Evolutionary conservation across 345 rosid species (phyloP).

Genomic region (Ricinus communis): DNA sequence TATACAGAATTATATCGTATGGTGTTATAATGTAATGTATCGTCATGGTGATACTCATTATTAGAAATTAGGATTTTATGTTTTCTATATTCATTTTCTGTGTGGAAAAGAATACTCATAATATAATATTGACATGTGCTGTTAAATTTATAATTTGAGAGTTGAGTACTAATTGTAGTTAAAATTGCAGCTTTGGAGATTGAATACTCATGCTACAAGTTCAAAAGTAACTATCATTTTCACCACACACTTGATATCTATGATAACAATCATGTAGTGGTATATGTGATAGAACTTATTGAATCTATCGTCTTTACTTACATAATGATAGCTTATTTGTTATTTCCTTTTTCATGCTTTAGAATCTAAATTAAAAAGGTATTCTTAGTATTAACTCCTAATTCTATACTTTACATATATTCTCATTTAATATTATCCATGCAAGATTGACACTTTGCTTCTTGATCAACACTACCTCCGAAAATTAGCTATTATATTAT

Average conservation of each 20-base stretch:
- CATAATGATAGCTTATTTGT: no score
- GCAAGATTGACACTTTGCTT: no score
- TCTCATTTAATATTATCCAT: no score
- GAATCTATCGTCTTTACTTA: constrained; percentile 13
- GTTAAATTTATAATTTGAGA: neutral
- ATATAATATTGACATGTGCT: neutral
- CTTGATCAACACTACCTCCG: no score
- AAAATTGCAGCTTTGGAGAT: constrained; percentile 84
- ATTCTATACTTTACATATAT: no score
- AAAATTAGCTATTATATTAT: no score
- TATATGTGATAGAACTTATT: constrained; percentile 6
- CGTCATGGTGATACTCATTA: constrained; percentile 69
- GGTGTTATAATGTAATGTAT: constrained; percentile 87
- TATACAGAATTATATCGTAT: constrained; percentile 77
- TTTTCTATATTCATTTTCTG: no score
- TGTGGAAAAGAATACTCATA: no score
- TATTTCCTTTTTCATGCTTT: no score
- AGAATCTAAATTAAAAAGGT: no score
- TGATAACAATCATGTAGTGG: constrained; percentile 45
- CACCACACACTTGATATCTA: constrained; percentile 98
- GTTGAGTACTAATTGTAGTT: constrained; percentile 15
- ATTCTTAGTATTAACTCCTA: no score
- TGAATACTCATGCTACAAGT: constrained; percentile 74
- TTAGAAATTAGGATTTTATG: no score
- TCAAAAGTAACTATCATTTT: constrained; percentile 85